phyloP scores from a whole-genome alignment of 1,284 basidiomycete genomes.

The Fomitiporia mediterranea region DNA sequence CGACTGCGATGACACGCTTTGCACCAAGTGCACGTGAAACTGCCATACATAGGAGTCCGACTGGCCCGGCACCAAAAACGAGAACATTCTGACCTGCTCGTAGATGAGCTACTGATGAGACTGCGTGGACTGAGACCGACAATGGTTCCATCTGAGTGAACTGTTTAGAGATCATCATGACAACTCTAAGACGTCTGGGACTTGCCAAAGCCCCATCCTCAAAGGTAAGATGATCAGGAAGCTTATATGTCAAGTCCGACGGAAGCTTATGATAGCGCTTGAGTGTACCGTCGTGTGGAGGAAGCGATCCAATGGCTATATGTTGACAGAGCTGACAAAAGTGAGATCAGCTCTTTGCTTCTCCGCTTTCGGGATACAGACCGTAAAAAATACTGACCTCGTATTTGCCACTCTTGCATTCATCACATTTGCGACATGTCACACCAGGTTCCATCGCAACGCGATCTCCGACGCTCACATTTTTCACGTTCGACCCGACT shows the following conservation, averaged over 20 bases:
- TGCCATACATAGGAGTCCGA: conserved; percentile 89
- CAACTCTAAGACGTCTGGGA: neutral
- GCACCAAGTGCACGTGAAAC: conserved; percentile 89
- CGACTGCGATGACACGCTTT: conserved; percentile 74
- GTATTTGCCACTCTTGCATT: conserved; percentile 77
- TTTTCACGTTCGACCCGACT: conserved; percentile 70
- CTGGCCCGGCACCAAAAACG: conserved; percentile 89
- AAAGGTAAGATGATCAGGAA: conserved; percentile 72
- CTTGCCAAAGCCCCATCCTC: conserved; percentile 84
- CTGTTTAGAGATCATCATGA: neutral
- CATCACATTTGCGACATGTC: conserved; percentile 66
- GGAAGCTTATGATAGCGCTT: conserved; percentile 77
- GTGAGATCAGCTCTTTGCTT: neutral
- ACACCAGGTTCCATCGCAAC: conserved; percentile 86
- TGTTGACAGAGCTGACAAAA: conserved; percentile 60
- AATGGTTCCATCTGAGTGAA: conserved; percentile 82
- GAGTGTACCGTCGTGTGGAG: conserved; percentile 86
- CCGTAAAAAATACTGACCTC: conserved; percentile 49
- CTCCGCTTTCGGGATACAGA: neutral
- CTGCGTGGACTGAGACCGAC: conserved; percentile 86
- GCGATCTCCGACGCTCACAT: conserved; percentile 75
- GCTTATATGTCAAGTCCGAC: conserved; percentile 66
- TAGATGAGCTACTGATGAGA: conserved; percentile 73
- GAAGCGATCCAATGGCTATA: conserved; percentile 83
- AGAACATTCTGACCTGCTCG: conserved; percentile 69